Evolutionary conservation across 441 rosid genomes (phyloP), one percentile per base, ranked within the genome.

Genomic region (Arabidopsis lyrata): DNA sequence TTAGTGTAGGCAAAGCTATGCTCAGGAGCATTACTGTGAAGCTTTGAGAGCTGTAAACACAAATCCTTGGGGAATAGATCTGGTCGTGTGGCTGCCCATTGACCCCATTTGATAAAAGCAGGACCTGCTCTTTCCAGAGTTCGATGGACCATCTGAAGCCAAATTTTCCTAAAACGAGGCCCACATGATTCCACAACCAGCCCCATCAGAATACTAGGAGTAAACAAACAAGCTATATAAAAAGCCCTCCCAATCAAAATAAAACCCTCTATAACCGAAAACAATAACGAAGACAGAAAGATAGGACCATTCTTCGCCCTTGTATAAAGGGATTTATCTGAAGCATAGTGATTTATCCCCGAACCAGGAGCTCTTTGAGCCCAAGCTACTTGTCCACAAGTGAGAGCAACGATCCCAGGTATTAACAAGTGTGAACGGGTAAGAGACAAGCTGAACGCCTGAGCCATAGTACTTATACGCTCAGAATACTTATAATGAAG

Each of bases 41-140:
- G 97, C 86, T 90, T 96, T 5, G 99, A 82, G 74, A 96, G 99
- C 83, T 96, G 85, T 38, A 77, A 82, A 75, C 99, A 96, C 24
- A 96, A 63, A 87, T 96, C 99, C 82, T 89, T 83, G 41, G 98
- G 91, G 76, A 96, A 96, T 56, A 96, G 98, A 83, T 96, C 99
- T 13, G 99, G 98, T 64, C 99, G 80, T 27, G 99, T 94, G 27
- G 99, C 99, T 57, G 99, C 99, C 99, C 99, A 96, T 70, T 96
- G 98, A 69, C 99, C 99, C 99, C 99, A 96, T 84, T 96, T 96
- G 70, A 96, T 96, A 75, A 96, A 96, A 57, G 99, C 99, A 55
- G 99, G 99, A 67, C 99, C 99, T 59, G 99, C 99, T 66, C 39
- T 75, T 78, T 94, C 99, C 18, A 96, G 80, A 2, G 99, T 90